Evolutionary conservation across 495 filamentous ascomycete species (phyloP), one percentile per base, ranked within the genome.

Genomic region (Pseudevernia furfuracea): DNA sequence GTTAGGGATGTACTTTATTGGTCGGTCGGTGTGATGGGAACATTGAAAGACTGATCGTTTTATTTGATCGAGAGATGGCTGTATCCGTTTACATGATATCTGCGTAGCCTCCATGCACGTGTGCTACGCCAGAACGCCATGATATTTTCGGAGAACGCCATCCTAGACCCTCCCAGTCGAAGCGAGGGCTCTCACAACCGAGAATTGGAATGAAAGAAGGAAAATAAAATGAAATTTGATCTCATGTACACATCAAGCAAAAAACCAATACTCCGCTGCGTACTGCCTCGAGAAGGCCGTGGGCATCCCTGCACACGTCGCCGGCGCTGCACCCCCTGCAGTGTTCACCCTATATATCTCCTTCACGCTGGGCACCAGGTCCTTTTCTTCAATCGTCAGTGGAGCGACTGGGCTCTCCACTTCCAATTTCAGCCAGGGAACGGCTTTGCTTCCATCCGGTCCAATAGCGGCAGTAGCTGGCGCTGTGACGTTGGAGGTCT

Each of bases 271-370:
- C 79, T 91, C 85, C 11, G 93, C 85, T 17, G 90, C 80, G 75
- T 98, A 98, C 72, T 91, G 78, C 41, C 95, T 82, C 58, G 84
- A 73, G 67, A 98, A 92, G 8, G 70, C 59, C 37, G 76, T 74
- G 2, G 79, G 73, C 44, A 63, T 56, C 1, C 86, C 88, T 44
- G 83, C 71, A 73, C 94, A 98, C 1, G 84, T 92, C 43, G 81
- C 76, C 0, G 94, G 92, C 1, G 90, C 71, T n/a, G 77, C 80
- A 23, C 94, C 94, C 14, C 91, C 91, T 4, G 86, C 91, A 1
- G 94, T 98, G 70, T 91, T 80, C 21, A 97, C 76, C n/a, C 94
- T 81, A 71, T 94, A 97, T 11, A 93, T 86, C 70, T 90, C 82
- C 75, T 87, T 84, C 66, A 89, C 84, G 21, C 77, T 72, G 1